A percentile compares a stretch with the other conserved stretches of the same genome.
Evolutionary conservation across 495 filamentous ascomycete species (phyloP).

Genomic region (Penicillium subrubescens): DNA sequence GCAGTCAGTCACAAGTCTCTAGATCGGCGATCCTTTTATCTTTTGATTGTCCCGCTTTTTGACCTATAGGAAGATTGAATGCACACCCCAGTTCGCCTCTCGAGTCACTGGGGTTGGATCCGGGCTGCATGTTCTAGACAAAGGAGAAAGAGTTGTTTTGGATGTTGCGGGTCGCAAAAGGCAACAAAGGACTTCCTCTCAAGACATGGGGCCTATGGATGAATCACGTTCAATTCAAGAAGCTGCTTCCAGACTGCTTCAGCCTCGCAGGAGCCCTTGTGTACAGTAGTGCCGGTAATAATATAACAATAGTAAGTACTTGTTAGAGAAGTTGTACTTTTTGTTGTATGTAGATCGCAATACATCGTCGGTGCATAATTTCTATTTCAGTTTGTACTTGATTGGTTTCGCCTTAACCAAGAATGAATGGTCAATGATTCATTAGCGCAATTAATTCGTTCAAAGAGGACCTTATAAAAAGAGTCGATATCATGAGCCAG

Average conservation of each 20-base stretch:
- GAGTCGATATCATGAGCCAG: neutral
- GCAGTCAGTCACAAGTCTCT: neutral
- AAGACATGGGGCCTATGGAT: neutral
- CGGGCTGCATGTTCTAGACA: conserved; percentile 3
- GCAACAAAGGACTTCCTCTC: conserved; percentile 1
- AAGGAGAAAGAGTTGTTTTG: neutral
- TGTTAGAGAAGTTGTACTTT: neutral
- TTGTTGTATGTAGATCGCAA: neutral
- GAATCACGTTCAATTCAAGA: neutral
- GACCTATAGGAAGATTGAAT: neutral
- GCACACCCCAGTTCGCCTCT: neutral
- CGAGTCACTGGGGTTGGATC: neutral
- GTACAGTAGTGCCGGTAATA: neutral
- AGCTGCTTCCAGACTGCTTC: neutral
- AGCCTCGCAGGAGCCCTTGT: neutral
- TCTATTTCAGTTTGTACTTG: neutral
- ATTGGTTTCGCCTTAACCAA: neutral
- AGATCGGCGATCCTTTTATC: neutral
- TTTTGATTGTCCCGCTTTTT: neutral
- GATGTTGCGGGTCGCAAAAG: conserved; percentile 1
- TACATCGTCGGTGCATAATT: neutral
- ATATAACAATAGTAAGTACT: neutral
- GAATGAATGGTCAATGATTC: neutral
- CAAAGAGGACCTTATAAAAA: neutral
- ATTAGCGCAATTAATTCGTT: neutral